Percentiles rank a stretch among this genome's conserved stretches.
Evolutionary conservation across 2,329 filamentous ascomycete species (phyloP).

Genomic region (Zymoseptoria ardabiliae): DNA sequence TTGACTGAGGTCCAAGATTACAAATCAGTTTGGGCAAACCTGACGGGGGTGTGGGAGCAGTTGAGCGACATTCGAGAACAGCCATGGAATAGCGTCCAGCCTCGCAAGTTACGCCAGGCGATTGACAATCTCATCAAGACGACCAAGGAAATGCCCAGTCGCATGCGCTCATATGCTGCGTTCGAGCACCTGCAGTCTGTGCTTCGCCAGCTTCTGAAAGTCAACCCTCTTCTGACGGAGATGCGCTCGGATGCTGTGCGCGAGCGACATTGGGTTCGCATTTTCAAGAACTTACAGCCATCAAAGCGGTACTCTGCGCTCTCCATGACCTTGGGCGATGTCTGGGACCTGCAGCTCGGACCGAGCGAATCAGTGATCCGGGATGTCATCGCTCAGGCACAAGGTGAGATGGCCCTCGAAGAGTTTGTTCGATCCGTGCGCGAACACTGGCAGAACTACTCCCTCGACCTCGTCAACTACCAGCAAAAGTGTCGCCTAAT

Average conservation of each 20-base stretch:
- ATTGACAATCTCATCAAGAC: conserved; percentile 92
- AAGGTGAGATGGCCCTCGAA: conserved; percentile 96
- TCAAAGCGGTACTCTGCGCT: conserved; percentile 89
- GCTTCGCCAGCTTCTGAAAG: conserved; percentile 79
- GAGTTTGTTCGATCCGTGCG: conserved; percentile 95
- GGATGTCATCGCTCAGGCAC: conserved; percentile 89
- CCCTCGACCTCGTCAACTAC: conserved; percentile 89
- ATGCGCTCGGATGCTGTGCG: conserved; percentile 94
- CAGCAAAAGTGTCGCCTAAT: conserved; percentile 98
- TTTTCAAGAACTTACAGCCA: conserved; percentile 91
- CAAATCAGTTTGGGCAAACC: conserved; percentile 93
- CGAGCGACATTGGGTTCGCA: conserved; percentile 94
- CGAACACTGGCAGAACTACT: conserved; percentile 94
- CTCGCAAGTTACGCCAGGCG: conserved; percentile 80
- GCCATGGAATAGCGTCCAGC: conserved; percentile 91
- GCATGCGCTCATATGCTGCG: conserved; percentile 98
- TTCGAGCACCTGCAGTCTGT: conserved; percentile 97
- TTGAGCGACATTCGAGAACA: conserved; percentile 88
- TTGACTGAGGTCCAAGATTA: conserved; percentile 97
- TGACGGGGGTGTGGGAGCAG: conserved; percentile 94
- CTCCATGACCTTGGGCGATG: conserved; percentile 93
- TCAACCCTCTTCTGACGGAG: conserved; percentile 79
- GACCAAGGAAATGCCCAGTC: conserved; percentile 97
- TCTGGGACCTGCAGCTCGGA: conserved; percentile 92
- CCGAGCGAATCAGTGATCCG: conserved; percentile 81